phyloP scores from a whole-genome alignment of 768 basidiomycete species.

The Boletus tomentosulus region DNA sequence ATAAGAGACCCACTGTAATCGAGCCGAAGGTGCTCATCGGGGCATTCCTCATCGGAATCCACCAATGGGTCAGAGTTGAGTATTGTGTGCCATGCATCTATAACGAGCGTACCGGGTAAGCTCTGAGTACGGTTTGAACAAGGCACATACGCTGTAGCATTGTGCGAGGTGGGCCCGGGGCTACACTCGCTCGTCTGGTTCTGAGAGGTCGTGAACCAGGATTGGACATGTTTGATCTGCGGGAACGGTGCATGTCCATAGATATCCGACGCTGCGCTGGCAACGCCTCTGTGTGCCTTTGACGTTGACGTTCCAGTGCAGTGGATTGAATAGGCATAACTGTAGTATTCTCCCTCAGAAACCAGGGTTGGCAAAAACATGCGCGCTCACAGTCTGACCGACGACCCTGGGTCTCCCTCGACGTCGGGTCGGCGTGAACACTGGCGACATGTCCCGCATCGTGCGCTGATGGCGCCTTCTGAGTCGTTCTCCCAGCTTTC shows the following conservation, averaged over 20 bases:
- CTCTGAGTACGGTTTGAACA: background rate
- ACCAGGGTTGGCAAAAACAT: background rate
- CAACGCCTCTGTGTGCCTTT: constrained; percentile 17
- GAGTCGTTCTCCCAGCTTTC: constrained; percentile 18
- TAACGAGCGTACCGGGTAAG: constrained; percentile 6
- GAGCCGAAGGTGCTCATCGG: constrained; percentile 58
- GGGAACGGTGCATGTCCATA: constrained; percentile 23
- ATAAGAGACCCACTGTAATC: constrained; percentile 53
- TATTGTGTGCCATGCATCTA: constrained; percentile 73
- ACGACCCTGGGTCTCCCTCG: constrained; percentile 22
- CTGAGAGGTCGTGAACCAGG: constrained; percentile 22
- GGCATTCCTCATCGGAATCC: constrained; percentile 71
- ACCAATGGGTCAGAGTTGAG: constrained; percentile 65
- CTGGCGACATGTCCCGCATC: constrained; percentile 6
- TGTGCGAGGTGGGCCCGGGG: constrained; percentile 37
- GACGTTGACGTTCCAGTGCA: constrained; percentile 25
- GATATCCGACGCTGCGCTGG: constrained; percentile 24
- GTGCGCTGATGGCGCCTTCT: constrained; percentile 12
- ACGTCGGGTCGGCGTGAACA: constrained; percentile 12
- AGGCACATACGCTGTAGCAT: constrained; percentile 63
- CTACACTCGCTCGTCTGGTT: constrained; percentile 23
- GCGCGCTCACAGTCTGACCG: constrained; percentile 26
- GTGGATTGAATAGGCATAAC: constrained; percentile 20
- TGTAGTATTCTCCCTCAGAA: constrained; percentile 12
- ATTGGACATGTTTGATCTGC: constrained; percentile 19